Conservation (phyloP, 805 yeast genomes). For the Ascoidea rubescens region DNA sequence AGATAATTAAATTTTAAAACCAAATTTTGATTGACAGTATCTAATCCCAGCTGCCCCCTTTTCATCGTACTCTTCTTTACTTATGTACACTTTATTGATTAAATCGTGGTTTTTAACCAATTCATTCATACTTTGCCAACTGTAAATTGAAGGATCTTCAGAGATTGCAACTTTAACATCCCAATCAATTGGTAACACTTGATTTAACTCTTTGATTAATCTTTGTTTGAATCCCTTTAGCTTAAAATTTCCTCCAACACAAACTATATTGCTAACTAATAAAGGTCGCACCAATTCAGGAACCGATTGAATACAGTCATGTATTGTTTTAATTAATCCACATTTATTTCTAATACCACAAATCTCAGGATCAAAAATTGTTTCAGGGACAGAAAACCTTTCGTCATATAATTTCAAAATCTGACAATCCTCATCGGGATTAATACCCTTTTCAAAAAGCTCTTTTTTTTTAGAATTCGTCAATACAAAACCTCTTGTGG, state of each 20-base stretch:
- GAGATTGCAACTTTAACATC: constrained; percentile 33
- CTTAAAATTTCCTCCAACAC: constrained; percentile 74
- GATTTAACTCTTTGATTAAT: constrained; percentile 43
- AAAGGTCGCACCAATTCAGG: constrained; percentile 69
- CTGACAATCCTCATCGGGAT: constrained; percentile 33
- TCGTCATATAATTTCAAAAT: constrained; percentile 64
- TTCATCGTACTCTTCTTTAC: constrained; percentile 74
- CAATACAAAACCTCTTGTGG: constrained; percentile 59
- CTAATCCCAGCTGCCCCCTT: constrained; percentile 41
- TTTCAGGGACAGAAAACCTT: constrained; percentile 77
- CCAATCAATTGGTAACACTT: constrained; percentile 63
- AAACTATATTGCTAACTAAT: constrained; percentile 61
- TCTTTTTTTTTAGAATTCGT: constrained; percentile 12
- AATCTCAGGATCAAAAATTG: constrained; percentile 74
- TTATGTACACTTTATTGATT: constrained; percentile 40
- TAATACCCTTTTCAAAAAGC: constrained; percentile 17
- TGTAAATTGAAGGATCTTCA: constrained; percentile 26
- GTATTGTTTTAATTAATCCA: constrained; percentile 59
- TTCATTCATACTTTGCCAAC: constrained; percentile 44
- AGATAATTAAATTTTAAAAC: constrained; percentile 10
- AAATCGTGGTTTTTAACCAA: constrained; percentile 23
- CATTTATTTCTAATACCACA: constrained; percentile 61
- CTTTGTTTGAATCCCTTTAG: constrained; percentile 56
- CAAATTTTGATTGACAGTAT: constrained; percentile 39
- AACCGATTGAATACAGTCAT: constrained; percentile 51